Conservation (phyloP, 805 yeast species). For the Lipomyces oligophaga region DNA sequence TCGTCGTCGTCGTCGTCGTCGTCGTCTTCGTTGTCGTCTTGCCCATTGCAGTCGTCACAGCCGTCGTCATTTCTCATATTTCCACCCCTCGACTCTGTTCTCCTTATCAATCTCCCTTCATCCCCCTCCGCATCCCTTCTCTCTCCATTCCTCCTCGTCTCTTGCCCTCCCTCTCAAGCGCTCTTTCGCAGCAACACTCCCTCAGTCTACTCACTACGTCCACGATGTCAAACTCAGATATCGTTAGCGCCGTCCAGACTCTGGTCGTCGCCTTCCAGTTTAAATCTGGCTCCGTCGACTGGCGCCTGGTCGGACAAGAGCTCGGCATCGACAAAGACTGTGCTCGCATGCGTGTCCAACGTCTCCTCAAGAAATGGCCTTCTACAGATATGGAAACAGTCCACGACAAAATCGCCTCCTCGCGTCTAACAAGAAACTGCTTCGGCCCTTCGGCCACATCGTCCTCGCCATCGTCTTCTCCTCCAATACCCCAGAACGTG, state of each 20-base stretch:
- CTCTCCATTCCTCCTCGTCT: not conserved
- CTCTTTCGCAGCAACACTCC: not conserved
- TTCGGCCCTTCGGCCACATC: constrained; percentile 8
- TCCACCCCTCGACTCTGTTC: not conserved
- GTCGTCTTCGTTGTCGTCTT: too few relatives aligned
- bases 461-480: not conserved
- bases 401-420: constrained; percentile 24
- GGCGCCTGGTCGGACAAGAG: constrained; percentile 30
- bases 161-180: not conserved
- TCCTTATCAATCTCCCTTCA: not conserved
- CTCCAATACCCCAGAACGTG: not conserved
- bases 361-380: constrained; percentile 28
- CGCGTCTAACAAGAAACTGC: constrained; percentile 15
- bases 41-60: too few relatives aligned
- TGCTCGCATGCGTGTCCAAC: constrained; percentile 29
- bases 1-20: too few relatives aligned
- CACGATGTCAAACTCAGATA: constrained; percentile 28
- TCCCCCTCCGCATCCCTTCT: not conserved
- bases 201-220: not conserved
- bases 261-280: constrained; percentile 27
- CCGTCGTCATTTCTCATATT: too few relatives aligned
- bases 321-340: constrained; percentile 29
- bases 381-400: constrained; percentile 25
- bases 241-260: constrained; percentile 27
- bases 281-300: constrained; percentile 28